Conservation (phyloP, 106 monocot species). For the Triglochin maritima region DNA sequence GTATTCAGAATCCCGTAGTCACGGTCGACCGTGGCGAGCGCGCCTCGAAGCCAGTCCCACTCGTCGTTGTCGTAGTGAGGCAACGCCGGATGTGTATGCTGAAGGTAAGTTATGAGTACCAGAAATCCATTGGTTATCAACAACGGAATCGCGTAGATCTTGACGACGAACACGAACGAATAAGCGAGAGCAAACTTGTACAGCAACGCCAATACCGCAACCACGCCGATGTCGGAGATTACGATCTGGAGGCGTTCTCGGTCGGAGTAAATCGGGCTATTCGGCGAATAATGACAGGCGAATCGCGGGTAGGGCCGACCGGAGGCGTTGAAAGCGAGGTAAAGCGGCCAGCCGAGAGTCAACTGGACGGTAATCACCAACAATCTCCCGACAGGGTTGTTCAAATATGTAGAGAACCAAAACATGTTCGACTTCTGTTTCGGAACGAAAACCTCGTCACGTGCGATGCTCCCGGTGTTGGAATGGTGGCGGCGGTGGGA, state of each 20-base stretch:
- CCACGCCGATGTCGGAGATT: constrained; percentile 48
- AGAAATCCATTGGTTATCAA: constrained; percentile 43
- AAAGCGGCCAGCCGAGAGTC: constrained; percentile 70
- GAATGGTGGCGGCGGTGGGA: constrained; percentile 87
- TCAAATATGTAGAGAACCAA: constrained; percentile 48
- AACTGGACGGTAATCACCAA: constrained; percentile 33
- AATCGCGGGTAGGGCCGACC: constrained; percentile 58
- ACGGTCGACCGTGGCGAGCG: constrained; percentile 58
- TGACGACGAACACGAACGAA: constrained; percentile 26
- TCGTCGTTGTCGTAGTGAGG: constrained; percentile 62
- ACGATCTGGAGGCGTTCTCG: constrained; percentile 57
- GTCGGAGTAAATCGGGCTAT: constrained; percentile 56
- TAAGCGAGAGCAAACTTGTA: constrained; percentile 19
- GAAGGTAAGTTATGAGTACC: constrained; percentile 55
- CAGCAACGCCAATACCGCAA: constrained; percentile 16
- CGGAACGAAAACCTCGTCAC: constrained; percentile 90
- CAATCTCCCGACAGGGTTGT: constrained; percentile 57
- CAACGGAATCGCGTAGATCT: constrained; percentile 40
- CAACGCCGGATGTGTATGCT: constrained; percentile 68
- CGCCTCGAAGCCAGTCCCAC: constrained; percentile 79
- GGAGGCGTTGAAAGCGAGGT: constrained; percentile 50
- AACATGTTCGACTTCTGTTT: constrained; percentile 32
- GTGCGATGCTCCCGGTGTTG: constrained; percentile 69
- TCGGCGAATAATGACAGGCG: constrained; percentile 59
- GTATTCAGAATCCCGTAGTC: constrained; percentile 63